Percentiles rank a stretch among this genome's conserved stretches.
Evolutionary conservation across 2,329 filamentous ascomycete species (phyloP).

Genomic region (Moelleriella libera): DNA sequence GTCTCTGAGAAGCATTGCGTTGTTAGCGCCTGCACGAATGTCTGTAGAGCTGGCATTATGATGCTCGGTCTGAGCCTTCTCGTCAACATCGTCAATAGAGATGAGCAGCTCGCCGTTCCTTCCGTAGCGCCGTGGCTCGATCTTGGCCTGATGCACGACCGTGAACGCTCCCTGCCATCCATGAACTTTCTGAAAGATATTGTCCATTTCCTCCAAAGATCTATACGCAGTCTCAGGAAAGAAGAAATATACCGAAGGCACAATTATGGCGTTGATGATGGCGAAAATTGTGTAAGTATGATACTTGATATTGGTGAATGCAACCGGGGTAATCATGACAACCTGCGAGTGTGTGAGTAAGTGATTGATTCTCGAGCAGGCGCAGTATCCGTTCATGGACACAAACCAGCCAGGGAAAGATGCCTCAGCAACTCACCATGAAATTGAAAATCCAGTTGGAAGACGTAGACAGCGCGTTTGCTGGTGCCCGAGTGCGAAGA

Average conservation of each 20-base stretch:
- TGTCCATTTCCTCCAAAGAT: conserved; percentile 53
- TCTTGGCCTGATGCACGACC: conserved; percentile 21
- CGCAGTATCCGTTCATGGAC: not conserved
- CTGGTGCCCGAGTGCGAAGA: conserved; percentile 49
- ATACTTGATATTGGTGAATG: conserved; percentile 41
- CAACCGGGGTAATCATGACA: conserved; percentile 48
- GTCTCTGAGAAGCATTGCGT: too few relatives aligned
- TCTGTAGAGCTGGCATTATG: not conserved
- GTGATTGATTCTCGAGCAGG: not conserved
- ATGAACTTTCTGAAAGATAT: conserved; percentile 43
- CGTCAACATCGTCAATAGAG: conserved; percentile 25
- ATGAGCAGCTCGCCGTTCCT: conserved; percentile 45
- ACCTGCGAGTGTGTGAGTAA: conserved; percentile 16
- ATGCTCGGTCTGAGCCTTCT: conserved; percentile 12
- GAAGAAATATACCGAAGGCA: conserved; percentile 44
- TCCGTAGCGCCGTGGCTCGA: conserved; percentile 41
- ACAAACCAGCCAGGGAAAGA: not conserved
- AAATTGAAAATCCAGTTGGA: conserved; percentile 53
- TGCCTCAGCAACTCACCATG: conserved; percentile 18
- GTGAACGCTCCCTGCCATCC: conserved; percentile 22
- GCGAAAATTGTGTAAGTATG: conserved; percentile 54
- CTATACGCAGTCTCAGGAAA: conserved; percentile 52
- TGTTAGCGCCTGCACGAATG: too few relatives aligned
- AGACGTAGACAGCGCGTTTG: conserved; percentile 39
- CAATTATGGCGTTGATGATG: conserved; percentile 47